Conservation (phyloP, 164 flowering plant genomes). For the Protea cynaroides region DNA sequence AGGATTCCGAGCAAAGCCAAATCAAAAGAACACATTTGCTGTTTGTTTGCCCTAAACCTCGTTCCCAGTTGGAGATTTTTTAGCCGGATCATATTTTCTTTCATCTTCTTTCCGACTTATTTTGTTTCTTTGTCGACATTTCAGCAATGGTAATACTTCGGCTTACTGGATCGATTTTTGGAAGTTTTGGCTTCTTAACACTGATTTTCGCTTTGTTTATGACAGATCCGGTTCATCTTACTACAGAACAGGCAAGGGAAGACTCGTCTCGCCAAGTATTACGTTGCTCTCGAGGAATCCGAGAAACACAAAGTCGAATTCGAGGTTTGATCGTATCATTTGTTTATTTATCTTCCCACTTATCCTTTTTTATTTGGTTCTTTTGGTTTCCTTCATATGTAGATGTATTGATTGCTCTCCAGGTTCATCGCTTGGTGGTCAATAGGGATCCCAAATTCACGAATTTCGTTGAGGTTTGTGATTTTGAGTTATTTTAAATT, state of each 20-base stretch:
- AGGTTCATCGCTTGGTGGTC: slow-evolving; percentile 99
- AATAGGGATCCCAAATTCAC: slow-evolving; percentile 96
- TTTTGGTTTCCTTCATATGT: not conserved
- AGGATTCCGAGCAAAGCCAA: too few species aligned
- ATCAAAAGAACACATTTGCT: too few species aligned
- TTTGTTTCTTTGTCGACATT: not conserved
- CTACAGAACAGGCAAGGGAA: slow-evolving; percentile 96
- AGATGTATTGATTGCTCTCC: slow-evolving; percentile 15
- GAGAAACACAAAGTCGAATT: slow-evolving; percentile 99
- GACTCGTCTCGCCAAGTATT: slow-evolving; percentile 94
- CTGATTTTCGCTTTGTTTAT: slow-evolving; percentile 1
- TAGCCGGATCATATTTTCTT: too few species aligned
- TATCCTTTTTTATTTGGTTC: not conserved
- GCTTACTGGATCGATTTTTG: not conserved
- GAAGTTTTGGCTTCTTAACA: not conserved
- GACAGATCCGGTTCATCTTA: slow-evolving; percentile 90
- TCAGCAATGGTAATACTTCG: slow-evolving; percentile 7
- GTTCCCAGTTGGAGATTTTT: not conserved
- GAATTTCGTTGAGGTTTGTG: slow-evolving; percentile 83
- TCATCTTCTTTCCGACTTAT: too few species aligned
- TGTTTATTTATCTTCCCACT: not conserved
- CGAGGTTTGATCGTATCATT: slow-evolving; percentile 48
- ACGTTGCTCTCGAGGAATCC: slow-evolving; percentile 92
- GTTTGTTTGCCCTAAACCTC: slow-evolving; percentile 1
- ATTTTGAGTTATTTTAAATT: too few species aligned